A percentile compares a stretch with the other conserved stretches of the same genome.
Conservation (phyloP, 164 flowering plant genomes). For the Berberis vulgaris region DNA sequence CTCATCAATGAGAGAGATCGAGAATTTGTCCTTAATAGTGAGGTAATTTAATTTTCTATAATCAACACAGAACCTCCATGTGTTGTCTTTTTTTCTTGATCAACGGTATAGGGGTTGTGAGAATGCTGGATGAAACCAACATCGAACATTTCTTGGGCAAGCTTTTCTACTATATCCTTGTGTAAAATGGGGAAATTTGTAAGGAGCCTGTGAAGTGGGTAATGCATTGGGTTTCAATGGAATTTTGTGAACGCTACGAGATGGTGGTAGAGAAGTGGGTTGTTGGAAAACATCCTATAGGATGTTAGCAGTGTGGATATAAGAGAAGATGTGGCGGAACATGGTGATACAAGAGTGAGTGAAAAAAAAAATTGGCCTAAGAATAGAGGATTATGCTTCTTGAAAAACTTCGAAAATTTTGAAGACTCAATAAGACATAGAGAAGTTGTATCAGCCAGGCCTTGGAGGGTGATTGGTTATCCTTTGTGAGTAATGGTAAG, state of each 20-base stretch:
- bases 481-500: neutral
- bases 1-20: neutral
- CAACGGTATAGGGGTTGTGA: too few species aligned
- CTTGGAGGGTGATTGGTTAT: neutral
- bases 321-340: neutral
- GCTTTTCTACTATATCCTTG: neutral
- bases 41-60: neutral
- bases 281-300: neutral
- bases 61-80: neutral
- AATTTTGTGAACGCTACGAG: neutral
- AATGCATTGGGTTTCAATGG: neutral
- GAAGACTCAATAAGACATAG: neutral
- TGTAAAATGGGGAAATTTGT: neutral
- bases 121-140: too few species aligned
- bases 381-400: neutral
- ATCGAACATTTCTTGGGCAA: neutral
- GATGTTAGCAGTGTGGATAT: neutral
- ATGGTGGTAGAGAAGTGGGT: neutral
- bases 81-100: neutral
- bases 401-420: neutral
- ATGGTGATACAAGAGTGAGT: neutral
- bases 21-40: neutral
- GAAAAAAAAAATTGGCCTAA: neutral
- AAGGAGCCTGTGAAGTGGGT: neutral
- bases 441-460: neutral